Conservation (phyloP, 192 early-diverging fungal species). For the Coemansia asiatica region DNA sequence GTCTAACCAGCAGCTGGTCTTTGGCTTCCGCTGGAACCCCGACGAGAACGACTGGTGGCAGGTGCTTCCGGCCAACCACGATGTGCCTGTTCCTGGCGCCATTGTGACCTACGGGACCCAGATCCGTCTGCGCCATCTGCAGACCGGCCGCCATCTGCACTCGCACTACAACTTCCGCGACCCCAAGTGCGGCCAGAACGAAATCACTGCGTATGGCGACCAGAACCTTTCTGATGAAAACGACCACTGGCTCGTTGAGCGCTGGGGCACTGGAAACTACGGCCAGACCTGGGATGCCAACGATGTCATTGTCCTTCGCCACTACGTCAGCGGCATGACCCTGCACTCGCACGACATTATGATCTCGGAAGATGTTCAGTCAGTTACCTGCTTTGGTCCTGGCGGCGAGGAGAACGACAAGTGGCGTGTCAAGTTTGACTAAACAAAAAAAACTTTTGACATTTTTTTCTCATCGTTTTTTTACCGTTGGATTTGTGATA, state of each 20-base stretch:
- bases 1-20: slow-evolving; percentile 61
- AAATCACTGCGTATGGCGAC: slow-evolving; percentile 59
- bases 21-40: slow-evolving; percentile 49
- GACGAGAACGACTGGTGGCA: slow-evolving; percentile 56
- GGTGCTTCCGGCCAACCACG: slow-evolving; percentile 54
- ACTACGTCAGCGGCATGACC: slow-evolving; percentile 54
- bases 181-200: slow-evolving; percentile 58
- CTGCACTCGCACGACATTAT: slow-evolving; percentile 55
- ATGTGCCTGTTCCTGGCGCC: slow-evolving; percentile 42
- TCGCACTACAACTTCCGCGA: slow-evolving; percentile 57
- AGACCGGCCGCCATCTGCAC: slow-evolving; percentile 58
- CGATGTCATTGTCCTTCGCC: slow-evolving; percentile 52
- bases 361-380: slow-evolving; percentile 47
- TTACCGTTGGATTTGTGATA: neutral
- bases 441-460: neutral
- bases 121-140: slow-evolving; percentile 57
- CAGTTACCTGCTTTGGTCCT: slow-evolving; percentile 56
- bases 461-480: no score
- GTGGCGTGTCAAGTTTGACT: slow-evolving; percentile 43
- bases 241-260: slow-evolving; percentile 60
- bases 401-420: slow-evolving; percentile 62
- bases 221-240: slow-evolving; percentile 55
- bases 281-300: slow-evolving; percentile 54
- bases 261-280: slow-evolving; percentile 50
- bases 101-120: slow-evolving; percentile 50